Conservation (phyloP, 108 stramenopile species). For the Nannochloropsis oceanica region DNA sequence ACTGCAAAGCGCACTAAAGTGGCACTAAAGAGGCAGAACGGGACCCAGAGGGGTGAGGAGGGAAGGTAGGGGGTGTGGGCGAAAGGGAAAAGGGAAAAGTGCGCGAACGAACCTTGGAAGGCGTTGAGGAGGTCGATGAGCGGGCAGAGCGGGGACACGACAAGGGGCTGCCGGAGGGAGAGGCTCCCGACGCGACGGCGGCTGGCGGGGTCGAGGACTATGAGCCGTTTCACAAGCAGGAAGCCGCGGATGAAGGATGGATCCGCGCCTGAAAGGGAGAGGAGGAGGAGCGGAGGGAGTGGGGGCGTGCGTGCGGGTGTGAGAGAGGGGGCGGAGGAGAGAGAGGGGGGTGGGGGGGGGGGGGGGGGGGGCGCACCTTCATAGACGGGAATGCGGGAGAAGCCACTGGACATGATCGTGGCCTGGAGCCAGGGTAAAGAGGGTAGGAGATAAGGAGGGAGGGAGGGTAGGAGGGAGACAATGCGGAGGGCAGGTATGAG, state of each 20-base stretch:
- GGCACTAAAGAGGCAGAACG: no score
- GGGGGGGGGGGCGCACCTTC: neutral
- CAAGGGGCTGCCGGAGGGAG: conserved; percentile 18
- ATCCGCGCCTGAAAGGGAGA: neutral
- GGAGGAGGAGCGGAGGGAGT: neutral
- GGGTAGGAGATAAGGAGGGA: neutral
- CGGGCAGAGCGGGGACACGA: conserved; percentile 10
- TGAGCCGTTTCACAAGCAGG: conserved; percentile 22
- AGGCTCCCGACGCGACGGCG: conserved; percentile 1
- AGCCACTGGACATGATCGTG: conserved; percentile 21
- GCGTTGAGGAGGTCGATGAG: conserved; percentile 25
- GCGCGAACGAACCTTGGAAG: conserved; percentile 6
- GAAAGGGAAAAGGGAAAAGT: neutral
- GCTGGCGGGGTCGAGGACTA: conserved; percentile 15
- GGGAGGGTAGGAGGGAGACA: no score
- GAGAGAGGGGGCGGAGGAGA: neutral
- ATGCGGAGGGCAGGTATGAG: no score
- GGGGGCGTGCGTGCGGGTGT: neutral
- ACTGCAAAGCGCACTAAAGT: no score
- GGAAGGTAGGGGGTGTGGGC: neutral
- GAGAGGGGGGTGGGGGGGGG: neutral
- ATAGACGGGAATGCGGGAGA: conserved; percentile 21
- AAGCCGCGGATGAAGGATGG: neutral
- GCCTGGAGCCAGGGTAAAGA: neutral
- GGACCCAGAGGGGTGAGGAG: neutral